A percentile compares a stretch with the other conserved stretches of the same genome.
Evolutionary conservation across 805 yeast genomes (phyloP).

Genomic region (Clavispora asparagi): DNA sequence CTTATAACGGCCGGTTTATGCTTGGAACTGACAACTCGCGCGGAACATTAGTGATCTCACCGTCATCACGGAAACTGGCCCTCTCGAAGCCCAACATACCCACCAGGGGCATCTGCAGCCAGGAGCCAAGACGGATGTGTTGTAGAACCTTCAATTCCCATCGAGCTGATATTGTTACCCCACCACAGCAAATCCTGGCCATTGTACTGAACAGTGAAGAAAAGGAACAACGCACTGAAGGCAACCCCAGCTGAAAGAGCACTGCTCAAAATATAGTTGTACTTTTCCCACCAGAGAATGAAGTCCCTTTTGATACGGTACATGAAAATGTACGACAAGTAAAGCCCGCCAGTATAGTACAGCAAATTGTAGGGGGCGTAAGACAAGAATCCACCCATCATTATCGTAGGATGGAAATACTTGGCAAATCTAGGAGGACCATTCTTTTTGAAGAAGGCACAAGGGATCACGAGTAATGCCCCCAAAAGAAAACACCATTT

Average conservation of each 20-base stretch:
- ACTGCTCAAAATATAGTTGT: slow-evolving; percentile 58
- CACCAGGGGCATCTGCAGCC: slow-evolving; percentile 21
- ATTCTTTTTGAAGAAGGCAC: slow-evolving; percentile 29
- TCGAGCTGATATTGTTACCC: slow-evolving; percentile 44
- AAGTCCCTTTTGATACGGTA: slow-evolving; percentile 46
- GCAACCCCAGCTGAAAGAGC: slow-evolving; percentile 63
- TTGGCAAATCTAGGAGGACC: slow-evolving; percentile 29
- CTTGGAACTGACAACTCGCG: slow-evolving; percentile 5
- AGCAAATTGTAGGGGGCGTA: slow-evolving; percentile 50
- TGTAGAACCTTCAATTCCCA: slow-evolving; percentile 34
- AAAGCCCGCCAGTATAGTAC: slow-evolving; percentile 57
- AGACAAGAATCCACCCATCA: slow-evolving; percentile 45
- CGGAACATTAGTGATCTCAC: not conserved
- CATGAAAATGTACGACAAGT: slow-evolving; percentile 52
- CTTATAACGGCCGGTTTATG: not conserved
- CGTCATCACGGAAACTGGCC: slow-evolving; percentile 8
- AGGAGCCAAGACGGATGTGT: slow-evolving; percentile 25
- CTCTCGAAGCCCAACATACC: slow-evolving; percentile 15
- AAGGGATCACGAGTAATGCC: slow-evolving; percentile 30
- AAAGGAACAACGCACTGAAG: slow-evolving; percentile 52
- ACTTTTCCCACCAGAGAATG: slow-evolving; percentile 65
- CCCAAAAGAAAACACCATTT: slow-evolving; percentile 62
- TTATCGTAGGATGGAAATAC: slow-evolving; percentile 52
- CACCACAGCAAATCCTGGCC: slow-evolving; percentile 50
- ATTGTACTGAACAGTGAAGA: slow-evolving; percentile 48